A percentile compares a stretch with the other conserved stretches of the same genome.
These are phyloP conservation scores for Kodamaea restingae DNA, from an alignment of 805 yeast species.

Conservation along the genomic window DNA sequence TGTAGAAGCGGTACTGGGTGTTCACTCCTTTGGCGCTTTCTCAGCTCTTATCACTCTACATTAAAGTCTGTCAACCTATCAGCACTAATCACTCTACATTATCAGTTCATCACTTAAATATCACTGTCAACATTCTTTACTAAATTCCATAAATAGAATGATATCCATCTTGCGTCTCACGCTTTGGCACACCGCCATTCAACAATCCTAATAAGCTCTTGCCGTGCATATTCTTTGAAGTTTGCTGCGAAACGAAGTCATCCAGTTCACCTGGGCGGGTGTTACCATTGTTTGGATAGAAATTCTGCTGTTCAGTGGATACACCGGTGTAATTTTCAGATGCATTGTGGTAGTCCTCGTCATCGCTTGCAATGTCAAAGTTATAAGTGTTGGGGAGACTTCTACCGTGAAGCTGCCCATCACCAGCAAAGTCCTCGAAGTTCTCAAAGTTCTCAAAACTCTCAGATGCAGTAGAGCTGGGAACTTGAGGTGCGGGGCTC, in stretches of 20 bases:
- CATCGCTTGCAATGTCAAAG: slow-evolving; percentile 35
- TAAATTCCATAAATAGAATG: slow-evolving; percentile 13
- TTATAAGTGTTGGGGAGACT: slow-evolving; percentile 10
- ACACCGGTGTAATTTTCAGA: slow-evolving; percentile 8
- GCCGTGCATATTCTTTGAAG: slow-evolving; percentile 15
- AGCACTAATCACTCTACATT: no score
- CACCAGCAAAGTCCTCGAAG: slow-evolving; percentile 27
- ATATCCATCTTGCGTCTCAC: slow-evolving; percentile 10
- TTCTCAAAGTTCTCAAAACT: slow-evolving; percentile 16
- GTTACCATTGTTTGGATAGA: no score
- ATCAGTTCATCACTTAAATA: no score
- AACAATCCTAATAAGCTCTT: slow-evolving; percentile 20
- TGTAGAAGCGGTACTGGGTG: no score
- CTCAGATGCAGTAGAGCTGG: neutral
- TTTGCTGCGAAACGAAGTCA: slow-evolving; percentile 8
- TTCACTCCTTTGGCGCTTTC: no score
- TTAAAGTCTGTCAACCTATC: neutral
- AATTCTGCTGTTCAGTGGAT: neutral
- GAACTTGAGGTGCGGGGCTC: neutral
- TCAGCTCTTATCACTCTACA: no score
- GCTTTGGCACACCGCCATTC: slow-evolving; percentile 13
- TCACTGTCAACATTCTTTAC: neutral
- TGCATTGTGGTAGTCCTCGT: slow-evolving; percentile 21
- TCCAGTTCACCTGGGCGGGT: no score
- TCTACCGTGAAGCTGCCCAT: slow-evolving; percentile 25